Evolutionary conservation across 225 moss, liverwort and hornwort species (phyloP), one percentile per base, ranked within the genome.

Genomic region (Bryoerythrophyllum caledonicum): DNA sequence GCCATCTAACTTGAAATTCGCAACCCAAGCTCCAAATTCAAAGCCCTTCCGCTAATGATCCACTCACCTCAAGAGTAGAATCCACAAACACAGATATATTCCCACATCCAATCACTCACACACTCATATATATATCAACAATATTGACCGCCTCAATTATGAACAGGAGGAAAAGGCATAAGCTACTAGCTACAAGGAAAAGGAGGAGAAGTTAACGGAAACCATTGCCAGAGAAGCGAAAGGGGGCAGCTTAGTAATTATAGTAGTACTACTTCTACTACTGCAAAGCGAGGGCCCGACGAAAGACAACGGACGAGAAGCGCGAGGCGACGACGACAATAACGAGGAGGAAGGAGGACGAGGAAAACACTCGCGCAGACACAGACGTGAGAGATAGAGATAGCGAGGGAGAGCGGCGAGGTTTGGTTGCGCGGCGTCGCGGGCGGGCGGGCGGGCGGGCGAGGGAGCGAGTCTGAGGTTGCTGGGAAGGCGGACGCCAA

Each of bases 191-290:
- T 44, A 60, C 64, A 74, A 41, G 74, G 59, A 75, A 55, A 60
- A 71, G 60, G 23, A 57, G 49, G 7, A 54, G 12, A 40, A 65
- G 35, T 65, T 71, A 75, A 82, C 74, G 74, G 74, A n/a, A 65
- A 74, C 23, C 58, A 63, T 67, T 21, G 74, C 51, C 0, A 14
- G 1, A 58, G 15, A 27, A 58, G 26, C 11, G 57, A 57, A 34
- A 1, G 68, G 48, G 69, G 57, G 63, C 73, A 14, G 14, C 0
- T 14, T 44, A 44, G 69, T 74, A 82, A 82, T 82, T 74, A 82
- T 82, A 82, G 77, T n/a, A n/a, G n/a, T n/a, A n/a, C n/a, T 60
- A 53, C 63, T 32, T 60, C 12, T 24, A 12, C 13, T 59, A 70
- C 64, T 70, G 70, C 41, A 21, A 49, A 73, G 78, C 10, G 69